Percentiles rank a stretch among this genome's conserved stretches.
phyloP scores from a whole-genome alignment of 179 eudicot species.

The Monotropa hypopitys region DNA sequence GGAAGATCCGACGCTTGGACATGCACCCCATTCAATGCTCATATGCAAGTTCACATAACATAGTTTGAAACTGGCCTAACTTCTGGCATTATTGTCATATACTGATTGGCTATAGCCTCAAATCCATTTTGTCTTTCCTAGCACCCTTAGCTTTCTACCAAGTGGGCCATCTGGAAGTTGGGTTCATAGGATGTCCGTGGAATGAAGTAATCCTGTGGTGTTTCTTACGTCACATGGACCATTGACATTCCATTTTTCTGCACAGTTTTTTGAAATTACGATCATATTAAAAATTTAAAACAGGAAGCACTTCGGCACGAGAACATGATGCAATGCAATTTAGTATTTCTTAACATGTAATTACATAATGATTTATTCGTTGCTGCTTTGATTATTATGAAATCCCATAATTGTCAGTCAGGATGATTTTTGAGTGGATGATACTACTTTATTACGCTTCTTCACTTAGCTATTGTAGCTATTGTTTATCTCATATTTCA shows the following conservation, averaged over 20 bases:
- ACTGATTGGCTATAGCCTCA: background rate
- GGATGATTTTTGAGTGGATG: background rate
- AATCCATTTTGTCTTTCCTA: background rate
- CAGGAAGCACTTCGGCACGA: background rate
- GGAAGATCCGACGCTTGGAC: background rate
- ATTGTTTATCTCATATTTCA: background rate
- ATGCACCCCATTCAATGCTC: background rate
- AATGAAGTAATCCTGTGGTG: background rate
- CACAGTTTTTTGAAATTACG: background rate
- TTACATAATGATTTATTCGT: background rate
- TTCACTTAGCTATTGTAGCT: background rate
- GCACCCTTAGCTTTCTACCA: background rate
- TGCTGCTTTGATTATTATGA: background rate
- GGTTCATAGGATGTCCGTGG: background rate
- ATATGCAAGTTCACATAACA: background rate
- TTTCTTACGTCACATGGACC: background rate
- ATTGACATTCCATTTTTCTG: background rate
- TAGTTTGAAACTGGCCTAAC: background rate
- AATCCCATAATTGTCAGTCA: background rate
- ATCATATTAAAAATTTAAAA: background rate
- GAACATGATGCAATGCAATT: background rate
- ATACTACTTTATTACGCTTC: background rate
- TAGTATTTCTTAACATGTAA: constrained; percentile 1
- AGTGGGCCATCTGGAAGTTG: background rate
- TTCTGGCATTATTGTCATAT: background rate